A percentile compares a stretch with the other conserved stretches of the same genome.
Conservation (phyloP, 139 green algal genomes). For the Chlamydomonas eustigma region DNA sequence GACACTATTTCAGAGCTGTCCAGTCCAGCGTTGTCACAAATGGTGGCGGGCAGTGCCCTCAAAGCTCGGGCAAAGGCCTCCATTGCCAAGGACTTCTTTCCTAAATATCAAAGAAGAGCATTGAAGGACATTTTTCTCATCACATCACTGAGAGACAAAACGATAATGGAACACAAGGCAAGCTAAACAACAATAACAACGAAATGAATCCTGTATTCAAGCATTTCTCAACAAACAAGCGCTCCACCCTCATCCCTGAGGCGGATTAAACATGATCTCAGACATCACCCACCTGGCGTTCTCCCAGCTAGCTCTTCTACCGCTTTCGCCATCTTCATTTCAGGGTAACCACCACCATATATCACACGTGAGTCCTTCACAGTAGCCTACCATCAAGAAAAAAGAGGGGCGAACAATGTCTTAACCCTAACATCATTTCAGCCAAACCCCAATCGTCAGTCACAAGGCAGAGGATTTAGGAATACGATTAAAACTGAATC, state of each 20-base stretch:
- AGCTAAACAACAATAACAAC: neutral
- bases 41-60: conserved; percentile 87
- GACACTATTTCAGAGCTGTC: conserved; percentile 77
- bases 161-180: too few relatives aligned
- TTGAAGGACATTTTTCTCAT: too few relatives aligned
- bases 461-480: too few relatives aligned
- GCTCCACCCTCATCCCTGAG: too few relatives aligned
- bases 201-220: too few relatives aligned
- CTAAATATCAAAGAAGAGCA: conserved; percentile 32
- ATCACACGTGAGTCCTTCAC: conserved; percentile 85
- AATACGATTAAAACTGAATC: too few relatives aligned
- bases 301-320: conserved; percentile 81
- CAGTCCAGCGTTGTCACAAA: conserved; percentile 93
- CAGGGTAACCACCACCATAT: conserved; percentile 88
- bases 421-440: too few relatives aligned
- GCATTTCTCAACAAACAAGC: too few relatives aligned
- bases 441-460: too few relatives aligned
- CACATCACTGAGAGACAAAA: too few relatives aligned
- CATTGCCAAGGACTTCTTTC: conserved; percentile 93
- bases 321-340: conserved; percentile 83
- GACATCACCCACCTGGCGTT: conserved; percentile 54
- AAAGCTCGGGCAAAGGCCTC: conserved; percentile 87
- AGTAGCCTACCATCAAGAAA: conserved; percentile 5
- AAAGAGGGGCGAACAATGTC: neutral
- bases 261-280: too few relatives aligned